Percentiles rank a stretch among this genome's conserved stretches.
phyloP scores from a whole-genome alignment of 2,329 filamentous ascomycete genomes.

The Apiospora kogelbergensis region DNA sequence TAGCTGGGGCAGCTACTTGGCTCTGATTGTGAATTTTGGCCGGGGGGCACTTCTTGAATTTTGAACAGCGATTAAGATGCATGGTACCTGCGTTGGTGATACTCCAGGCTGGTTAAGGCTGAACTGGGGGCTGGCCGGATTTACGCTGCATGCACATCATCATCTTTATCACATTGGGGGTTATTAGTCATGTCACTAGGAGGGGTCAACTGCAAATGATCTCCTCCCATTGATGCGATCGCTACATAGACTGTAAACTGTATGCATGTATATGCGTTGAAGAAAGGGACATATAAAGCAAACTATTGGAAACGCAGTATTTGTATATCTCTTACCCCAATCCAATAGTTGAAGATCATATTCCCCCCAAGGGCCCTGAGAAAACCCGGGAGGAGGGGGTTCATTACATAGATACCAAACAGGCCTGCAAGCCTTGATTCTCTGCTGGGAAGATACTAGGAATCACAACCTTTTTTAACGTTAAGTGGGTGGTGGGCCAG shows the following conservation, averaged over 20 bases:
- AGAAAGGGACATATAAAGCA: background rate
- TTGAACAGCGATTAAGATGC: background rate
- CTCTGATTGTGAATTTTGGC: background rate
- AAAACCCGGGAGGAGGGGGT: background rate
- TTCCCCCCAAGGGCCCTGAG: conserved; percentile 4
- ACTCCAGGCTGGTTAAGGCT: conserved; percentile 2
- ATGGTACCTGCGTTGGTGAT: conserved; percentile 7
- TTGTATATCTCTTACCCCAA: background rate
- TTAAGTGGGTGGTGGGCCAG: conserved; percentile 6
- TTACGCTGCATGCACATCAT: conserved; percentile 7
- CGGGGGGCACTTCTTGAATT: background rate
- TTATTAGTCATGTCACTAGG: background rate
- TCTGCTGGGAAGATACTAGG: background rate
- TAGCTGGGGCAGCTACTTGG: background rate
- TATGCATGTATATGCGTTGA: background rate
- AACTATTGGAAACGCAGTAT: background rate
- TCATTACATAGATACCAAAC: background rate
- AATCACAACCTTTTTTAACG: background rate
- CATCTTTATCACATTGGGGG: background rate
- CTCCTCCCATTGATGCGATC: background rate
- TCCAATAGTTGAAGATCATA: conserved; percentile 4
- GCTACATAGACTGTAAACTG: background rate
- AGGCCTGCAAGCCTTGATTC: background rate
- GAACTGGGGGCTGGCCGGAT: conserved; percentile 1
- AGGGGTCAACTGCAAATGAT: background rate